Evolutionary conservation across 2,329 filamentous ascomycete species (phyloP).

Genomic region (Aspergillus calidoustus): DNA sequence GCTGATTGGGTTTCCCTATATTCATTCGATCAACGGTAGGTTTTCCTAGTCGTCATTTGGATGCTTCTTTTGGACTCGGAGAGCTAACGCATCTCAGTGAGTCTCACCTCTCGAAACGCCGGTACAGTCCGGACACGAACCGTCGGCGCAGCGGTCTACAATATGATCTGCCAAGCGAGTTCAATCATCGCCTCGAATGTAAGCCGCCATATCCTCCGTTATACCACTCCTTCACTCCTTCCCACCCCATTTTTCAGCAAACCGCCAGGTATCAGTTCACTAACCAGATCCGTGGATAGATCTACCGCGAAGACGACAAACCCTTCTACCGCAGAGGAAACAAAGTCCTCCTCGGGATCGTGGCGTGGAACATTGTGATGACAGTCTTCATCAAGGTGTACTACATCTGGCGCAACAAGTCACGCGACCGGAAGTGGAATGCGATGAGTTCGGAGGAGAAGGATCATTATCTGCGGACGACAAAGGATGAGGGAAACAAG

Average conservation of each 20-base stretch:
- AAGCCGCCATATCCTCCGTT: background rate
- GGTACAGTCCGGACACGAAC: conserved; percentile 49
- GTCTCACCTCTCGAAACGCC: conserved; percentile 59
- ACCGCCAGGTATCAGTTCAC: too few relatives aligned
- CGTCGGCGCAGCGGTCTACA: conserved; percentile 50
- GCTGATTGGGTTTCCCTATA: conserved; percentile 8
- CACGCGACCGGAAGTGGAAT: conserved; percentile 47
- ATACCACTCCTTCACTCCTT: too few relatives aligned
- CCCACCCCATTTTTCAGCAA: too few relatives aligned
- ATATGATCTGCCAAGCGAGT: conserved; percentile 50
- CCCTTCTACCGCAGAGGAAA: conserved; percentile 60
- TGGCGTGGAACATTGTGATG: conserved; percentile 53
- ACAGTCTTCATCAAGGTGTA: conserved; percentile 49
- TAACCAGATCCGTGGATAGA: background rate
- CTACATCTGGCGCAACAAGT: conserved; percentile 38
- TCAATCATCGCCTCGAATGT: conserved; percentile 39
- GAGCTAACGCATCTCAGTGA: background rate
- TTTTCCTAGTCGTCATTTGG: conserved; percentile 50
- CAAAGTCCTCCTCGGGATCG: conserved; percentile 53
- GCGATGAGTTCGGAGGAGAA: conserved; percentile 51
- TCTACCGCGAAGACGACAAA: conserved; percentile 49
- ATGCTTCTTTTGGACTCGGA: too few relatives aligned
- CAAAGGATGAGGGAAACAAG: conserved; percentile 59
- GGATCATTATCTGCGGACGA: conserved; percentile 54
- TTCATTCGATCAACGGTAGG: conserved; percentile 42